These are phyloP conservation scores for Pharus latifolius DNA, from an alignment of 176 grass and related monocot species.

Conservation along the genomic window DNA sequence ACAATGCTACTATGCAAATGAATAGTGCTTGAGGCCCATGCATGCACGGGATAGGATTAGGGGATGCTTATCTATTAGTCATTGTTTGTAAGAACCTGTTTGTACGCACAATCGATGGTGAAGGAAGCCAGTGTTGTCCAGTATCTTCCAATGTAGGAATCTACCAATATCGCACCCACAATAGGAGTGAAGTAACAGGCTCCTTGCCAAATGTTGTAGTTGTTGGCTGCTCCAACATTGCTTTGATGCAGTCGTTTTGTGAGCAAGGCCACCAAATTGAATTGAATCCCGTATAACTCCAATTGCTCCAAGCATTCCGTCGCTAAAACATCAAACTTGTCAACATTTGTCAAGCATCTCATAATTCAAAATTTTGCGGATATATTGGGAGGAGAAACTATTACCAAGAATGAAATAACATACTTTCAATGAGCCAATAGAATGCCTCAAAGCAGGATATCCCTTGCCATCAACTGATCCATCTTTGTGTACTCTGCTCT, in stretches of 20 bases:
- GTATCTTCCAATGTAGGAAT: constrained; percentile 38
- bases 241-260: constrained; percentile 23
- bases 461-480: constrained; percentile 26
- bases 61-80: too few species aligned
- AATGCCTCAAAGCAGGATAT: constrained; percentile 8
- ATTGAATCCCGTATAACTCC: constrained; percentile 23
- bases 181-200: constrained; percentile 31
- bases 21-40: too few species aligned
- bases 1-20: too few species aligned
- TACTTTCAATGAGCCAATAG: constrained; percentile 38
- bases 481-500: constrained; percentile 8
- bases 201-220: constrained; percentile 28
- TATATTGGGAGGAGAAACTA: background rate
- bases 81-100: background rate
- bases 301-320: constrained; percentile 29
- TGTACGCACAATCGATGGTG: too few species aligned
- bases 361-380: too few species aligned
- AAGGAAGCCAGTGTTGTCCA: constrained; percentile 23
- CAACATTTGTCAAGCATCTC: background rate
- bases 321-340: constrained; percentile 6
- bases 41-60: too few species aligned
- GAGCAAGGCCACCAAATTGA: constrained; percentile 36
- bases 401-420: constrained; percentile 37
- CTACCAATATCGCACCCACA: constrained; percentile 32
- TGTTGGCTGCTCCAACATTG: constrained; percentile 27